Evolutionary conservation across 2,329 filamentous ascomycete genomes (phyloP).

Genomic region (Exophiala alcalophila): DNA sequence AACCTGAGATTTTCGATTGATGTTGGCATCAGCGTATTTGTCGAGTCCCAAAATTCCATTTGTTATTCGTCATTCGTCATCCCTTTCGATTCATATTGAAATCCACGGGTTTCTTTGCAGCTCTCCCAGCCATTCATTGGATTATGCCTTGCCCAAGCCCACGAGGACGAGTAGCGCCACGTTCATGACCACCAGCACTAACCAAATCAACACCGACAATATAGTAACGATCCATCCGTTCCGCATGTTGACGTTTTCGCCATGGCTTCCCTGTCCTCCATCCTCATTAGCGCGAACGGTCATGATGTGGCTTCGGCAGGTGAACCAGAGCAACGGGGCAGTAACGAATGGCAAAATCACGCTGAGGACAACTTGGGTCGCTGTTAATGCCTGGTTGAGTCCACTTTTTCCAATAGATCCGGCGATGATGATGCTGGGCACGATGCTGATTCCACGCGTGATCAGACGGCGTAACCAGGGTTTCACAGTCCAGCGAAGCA

Average conservation of each 20-base stretch:
- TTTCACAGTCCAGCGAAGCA: conserved; percentile 67
- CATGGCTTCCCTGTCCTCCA: too few relatives aligned
- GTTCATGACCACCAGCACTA: conserved; percentile 73
- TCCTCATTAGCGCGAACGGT: conserved; percentile 49
- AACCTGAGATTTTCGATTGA: too few relatives aligned
- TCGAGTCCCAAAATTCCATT: too few relatives aligned
- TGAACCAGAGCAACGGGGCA: conserved; percentile 82
- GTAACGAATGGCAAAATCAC: conserved; percentile 76
- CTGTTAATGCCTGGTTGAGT: conserved; percentile 69
- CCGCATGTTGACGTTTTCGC: conserved; percentile 57
- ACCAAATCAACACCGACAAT: conserved; percentile 64
- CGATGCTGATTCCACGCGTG: conserved; percentile 76
- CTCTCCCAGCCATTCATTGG: too few relatives aligned
- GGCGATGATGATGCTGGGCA: conserved; percentile 78
- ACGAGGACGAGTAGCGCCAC: conserved; percentile 68
- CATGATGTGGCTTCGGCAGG: conserved; percentile 76
- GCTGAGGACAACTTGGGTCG: conserved; percentile 72
- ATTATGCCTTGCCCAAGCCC: conserved; percentile 53
- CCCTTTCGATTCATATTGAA: too few relatives aligned
- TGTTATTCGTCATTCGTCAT: too few relatives aligned
- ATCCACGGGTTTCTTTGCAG: too few relatives aligned
- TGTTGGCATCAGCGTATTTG: too few relatives aligned
- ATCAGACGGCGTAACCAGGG: conserved; percentile 77
- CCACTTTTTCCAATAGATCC: conserved; percentile 70
- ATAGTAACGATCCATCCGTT: conserved; percentile 65